Conservation (phyloP, 2,329 filamentous ascomycete species). For the Sarocladiaceae sp. region DNA sequence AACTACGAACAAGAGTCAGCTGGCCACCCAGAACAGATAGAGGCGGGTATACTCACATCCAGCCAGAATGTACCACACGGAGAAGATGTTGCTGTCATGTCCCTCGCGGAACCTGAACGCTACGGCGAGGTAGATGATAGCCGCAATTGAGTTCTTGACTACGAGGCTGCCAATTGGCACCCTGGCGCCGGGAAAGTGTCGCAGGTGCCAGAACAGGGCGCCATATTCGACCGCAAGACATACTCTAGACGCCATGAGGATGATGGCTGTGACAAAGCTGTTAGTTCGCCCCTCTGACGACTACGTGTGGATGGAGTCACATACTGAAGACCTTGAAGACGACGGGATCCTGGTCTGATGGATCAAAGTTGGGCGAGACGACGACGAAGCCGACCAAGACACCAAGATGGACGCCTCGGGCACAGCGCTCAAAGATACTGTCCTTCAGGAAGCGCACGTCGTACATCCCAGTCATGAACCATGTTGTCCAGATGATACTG, state of each 20-base stretch:
- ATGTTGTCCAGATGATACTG: conserved; percentile 62
- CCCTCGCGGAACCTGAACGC: conserved; percentile 32
- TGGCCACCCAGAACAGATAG: neutral
- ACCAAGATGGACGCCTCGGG: conserved; percentile 56
- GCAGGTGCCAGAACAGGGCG: conserved; percentile 38
- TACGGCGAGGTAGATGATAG: conserved; percentile 36
- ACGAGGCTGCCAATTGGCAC: conserved; percentile 32
- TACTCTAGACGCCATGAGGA: conserved; percentile 48
- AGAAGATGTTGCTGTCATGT: conserved; percentile 28
- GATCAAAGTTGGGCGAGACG: conserved; percentile 45
- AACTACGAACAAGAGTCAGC: conserved; percentile 15
- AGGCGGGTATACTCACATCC: conserved; percentile 14
- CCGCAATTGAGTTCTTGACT: conserved; percentile 28
- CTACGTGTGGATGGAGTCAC: neutral
- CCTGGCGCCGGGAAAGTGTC: conserved; percentile 31
- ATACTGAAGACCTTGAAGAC: conserved; percentile 38
- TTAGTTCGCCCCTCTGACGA: neutral
- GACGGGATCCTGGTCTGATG: conserved; percentile 29
- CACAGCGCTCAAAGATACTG: conserved; percentile 55
- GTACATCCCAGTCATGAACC: conserved; percentile 60
- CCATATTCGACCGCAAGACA: conserved; percentile 51
- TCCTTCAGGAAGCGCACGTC: conserved; percentile 64
- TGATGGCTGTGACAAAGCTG: conserved; percentile 28
- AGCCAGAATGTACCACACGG: conserved; percentile 51
- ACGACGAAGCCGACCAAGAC: conserved; percentile 64